Evolutionary conservation across 306 rosid species (phyloP), one percentile per base, ranked within the genome.

Genomic region (Fagus sylvatica): DNA sequence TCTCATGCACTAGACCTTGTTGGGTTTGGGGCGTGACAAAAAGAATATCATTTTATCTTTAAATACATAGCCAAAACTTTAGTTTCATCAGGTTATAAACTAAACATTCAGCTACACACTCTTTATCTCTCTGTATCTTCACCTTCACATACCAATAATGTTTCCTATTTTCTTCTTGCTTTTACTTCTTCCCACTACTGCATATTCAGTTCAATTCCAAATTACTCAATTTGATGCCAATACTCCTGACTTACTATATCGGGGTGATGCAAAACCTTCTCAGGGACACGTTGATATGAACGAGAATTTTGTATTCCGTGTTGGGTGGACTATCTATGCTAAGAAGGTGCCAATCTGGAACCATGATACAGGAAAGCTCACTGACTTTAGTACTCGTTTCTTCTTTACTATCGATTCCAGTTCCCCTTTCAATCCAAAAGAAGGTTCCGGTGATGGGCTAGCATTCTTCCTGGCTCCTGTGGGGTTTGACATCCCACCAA

Each of bases 391-490:
- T 0, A 53, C 79, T 33, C 79, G 40, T 69, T 77, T 53, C 48
- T 53, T 36, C 43, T 68, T 77, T 56, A 1, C 28, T 0, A 68
- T 77, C 7, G 56, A 55, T 12, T 53, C 75, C 1, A 3, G n/a
- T 43, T 43, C 3, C 12, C 8, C 0, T 55, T 46, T 12, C 36
- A 0, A 0, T 4, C n/a, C n/a, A n/a, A n/a, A n/a, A n/a, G n/a
- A n/a, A 1, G 8, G 3, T 6, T 76, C 34, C 36, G 68, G 80
- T 48, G 17, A 65, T 40, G 57, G 68, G 7, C 0, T 76, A 1
- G 80, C 80, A 7, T 76, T 76, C 56, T 76, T 76, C 4, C 3
- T 76, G n/a, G 80, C 74, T 40, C 74, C 74, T 0, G 30, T 2
- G 4, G 80, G 80, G 7, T 67, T 67, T 16, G 67, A 76, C 54